These are phyloP conservation scores for Clavispora asparagi DNA, from an alignment of 805 yeast genomes.

Conservation along the genomic window DNA sequence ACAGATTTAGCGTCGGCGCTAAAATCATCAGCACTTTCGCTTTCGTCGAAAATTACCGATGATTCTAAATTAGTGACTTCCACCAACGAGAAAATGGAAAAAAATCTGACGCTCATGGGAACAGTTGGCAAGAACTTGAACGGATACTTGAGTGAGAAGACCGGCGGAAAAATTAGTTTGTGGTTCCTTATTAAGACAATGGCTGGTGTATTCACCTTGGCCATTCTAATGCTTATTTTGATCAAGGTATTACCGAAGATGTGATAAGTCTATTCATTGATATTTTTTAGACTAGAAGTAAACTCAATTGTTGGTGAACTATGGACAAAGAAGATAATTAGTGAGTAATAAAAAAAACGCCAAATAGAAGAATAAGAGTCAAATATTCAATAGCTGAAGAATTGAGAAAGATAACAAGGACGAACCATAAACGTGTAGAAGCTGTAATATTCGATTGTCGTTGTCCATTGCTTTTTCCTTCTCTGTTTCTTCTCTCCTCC, in stretches of 20 bases:
- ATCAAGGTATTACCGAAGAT: conserved; percentile 34
- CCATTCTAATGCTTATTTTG: conserved; percentile 28
- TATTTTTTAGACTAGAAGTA: neutral
- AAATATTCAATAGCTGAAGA: neutral
- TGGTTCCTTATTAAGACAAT: conserved; percentile 33
- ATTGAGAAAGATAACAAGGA: neutral
- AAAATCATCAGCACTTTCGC: conserved; percentile 41
- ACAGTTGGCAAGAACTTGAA: conserved; percentile 32
- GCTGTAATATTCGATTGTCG: no score
- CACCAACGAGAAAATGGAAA: conserved; percentile 30
- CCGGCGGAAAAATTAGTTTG: conserved; percentile 37
- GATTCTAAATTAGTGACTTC: conserved; percentile 30
- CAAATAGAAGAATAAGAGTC: neutral
- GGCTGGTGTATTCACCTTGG: conserved; percentile 20
- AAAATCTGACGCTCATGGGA: conserved; percentile 17
- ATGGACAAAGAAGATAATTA: conserved; percentile 1
- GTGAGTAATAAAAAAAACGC: neutral
- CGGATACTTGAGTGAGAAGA: conserved; percentile 31
- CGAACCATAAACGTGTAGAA: no score
- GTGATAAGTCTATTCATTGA: conserved; percentile 6
- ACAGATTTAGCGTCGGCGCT: conserved; percentile 43
- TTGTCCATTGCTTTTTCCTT: neutral
- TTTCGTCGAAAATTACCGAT: conserved; percentile 32
- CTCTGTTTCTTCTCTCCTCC: neutral
- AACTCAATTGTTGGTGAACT: neutral